These are phyloP conservation scores for Lodderomyces elongisporus DNA, from an alignment of 1,139 yeast genomes.

Conservation along the genomic window DNA sequence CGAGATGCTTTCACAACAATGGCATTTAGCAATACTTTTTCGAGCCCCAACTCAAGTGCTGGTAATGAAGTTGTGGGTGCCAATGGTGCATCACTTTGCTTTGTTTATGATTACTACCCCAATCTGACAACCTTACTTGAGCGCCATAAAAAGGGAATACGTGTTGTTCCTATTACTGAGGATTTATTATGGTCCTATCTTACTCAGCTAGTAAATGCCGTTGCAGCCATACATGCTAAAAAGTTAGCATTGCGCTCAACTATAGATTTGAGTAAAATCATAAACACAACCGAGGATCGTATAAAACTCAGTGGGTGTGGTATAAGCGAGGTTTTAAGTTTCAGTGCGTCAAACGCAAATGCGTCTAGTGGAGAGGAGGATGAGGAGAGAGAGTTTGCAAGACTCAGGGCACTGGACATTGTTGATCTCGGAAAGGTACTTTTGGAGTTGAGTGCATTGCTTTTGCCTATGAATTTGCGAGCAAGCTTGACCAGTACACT, in stretches of 20 bases:
- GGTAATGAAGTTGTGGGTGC: conserved; percentile 43
- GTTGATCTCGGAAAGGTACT: conserved; percentile 53
- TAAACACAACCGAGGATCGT: conserved; percentile 67
- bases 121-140: conserved; percentile 28
- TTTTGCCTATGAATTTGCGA: conserved; percentile 29
- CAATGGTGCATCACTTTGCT: conserved; percentile 20
- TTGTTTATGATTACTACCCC: conserved; percentile 41
- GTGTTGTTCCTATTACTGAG: conserved; percentile 51
- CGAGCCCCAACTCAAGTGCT: too few species aligned
- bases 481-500: conserved; percentile 6
- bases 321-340: conserved; percentile 55
- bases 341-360: conserved; percentile 21
- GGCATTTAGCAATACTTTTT: conserved; percentile 44
- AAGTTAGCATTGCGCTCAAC: conserved; percentile 59
- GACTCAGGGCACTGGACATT: conserved; percentile 37
- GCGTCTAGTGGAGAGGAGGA: conserved; percentile 12
- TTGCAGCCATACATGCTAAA: conserved; percentile 56
- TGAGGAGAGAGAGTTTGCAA: conserved; percentile 1
- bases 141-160: conserved; percentile 33
- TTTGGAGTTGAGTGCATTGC: conserved; percentile 47
- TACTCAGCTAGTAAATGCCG: conserved; percentile 67
- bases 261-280: conserved; percentile 61
- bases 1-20: conserved; percentile 84
- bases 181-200: conserved; percentile 70
- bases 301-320: conserved; percentile 71